Evolutionary conservation across 495 filamentous ascomycete species (phyloP).

Genomic region (Aspergillus bertholletiae): DNA sequence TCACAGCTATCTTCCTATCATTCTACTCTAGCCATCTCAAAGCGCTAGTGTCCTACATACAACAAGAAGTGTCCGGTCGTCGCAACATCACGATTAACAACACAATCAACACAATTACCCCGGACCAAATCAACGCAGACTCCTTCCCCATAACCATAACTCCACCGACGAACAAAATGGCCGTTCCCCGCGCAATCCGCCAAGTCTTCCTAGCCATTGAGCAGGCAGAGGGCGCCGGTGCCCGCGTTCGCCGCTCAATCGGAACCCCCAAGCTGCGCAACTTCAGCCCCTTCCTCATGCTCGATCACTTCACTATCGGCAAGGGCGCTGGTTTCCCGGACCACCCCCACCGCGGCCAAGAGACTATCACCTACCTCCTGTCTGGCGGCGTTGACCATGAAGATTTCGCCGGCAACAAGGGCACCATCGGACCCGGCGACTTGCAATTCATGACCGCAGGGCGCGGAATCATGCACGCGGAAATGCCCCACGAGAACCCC

Average conservation of each 20-base stretch:
- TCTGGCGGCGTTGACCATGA: constrained; percentile 87
- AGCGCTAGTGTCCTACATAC: constrained; percentile 14
- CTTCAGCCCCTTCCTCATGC: constrained; percentile 94
- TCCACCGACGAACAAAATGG: constrained; percentile 50
- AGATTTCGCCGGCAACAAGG: constrained; percentile 87
- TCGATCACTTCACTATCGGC: constrained; percentile 84
- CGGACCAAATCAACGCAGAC: constrained; percentile 8
- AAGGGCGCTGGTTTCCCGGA: constrained; percentile 86
- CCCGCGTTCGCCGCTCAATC: constrained; percentile 82
- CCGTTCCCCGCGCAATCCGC: constrained; percentile 69
- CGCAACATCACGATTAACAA: constrained; percentile 10
- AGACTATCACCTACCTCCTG: constrained; percentile 91
- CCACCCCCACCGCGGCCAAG: constrained; percentile 73
- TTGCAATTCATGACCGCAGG: constrained; percentile 98
- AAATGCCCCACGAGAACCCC: constrained; percentile 82
- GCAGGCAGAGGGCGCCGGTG: constrained; percentile 86
- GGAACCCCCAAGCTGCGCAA: constrained; percentile 80
- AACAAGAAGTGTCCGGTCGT: constrained; percentile 13
- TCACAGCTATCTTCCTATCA: constrained; percentile 33
- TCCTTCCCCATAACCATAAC: background rate
- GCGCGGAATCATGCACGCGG: constrained; percentile 88
- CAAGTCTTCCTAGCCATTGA: constrained; percentile 80
- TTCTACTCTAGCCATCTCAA: constrained; percentile 13
- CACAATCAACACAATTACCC: constrained; percentile 1
- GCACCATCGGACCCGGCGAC: constrained; percentile 80